A percentile compares a stretch with the other conserved stretches of the same genome.
Evolutionary conservation across 257 asterid genomes (phyloP).

Genomic region (Solanum acaule): DNA sequence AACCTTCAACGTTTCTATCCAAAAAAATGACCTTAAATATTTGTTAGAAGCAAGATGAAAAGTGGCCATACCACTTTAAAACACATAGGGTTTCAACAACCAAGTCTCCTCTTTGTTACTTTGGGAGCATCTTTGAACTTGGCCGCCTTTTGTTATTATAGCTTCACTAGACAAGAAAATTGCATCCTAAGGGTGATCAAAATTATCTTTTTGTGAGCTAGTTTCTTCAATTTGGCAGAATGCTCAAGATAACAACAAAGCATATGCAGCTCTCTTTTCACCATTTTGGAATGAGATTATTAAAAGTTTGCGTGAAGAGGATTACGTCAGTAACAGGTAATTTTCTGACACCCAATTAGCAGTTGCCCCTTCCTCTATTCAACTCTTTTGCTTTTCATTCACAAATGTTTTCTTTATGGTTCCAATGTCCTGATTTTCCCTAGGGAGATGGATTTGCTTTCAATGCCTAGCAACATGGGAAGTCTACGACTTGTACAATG

Average conservation of each 20-base stretch:
- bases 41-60: not conserved
- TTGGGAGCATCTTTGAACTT: not conserved
- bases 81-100: not conserved
- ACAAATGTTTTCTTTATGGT: not conserved
- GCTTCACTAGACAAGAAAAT: not conserved
- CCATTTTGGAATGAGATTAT: conserved; percentile 98
- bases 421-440: not conserved
- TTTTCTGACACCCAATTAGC: not conserved
- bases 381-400: not conserved
- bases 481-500: conserved; percentile 87
- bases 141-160: not conserved
- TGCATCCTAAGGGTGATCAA: not conserved
- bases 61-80: not conserved
- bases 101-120: not conserved
- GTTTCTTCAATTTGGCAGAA: conserved; percentile 25
- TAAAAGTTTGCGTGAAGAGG: conserved; percentile 96
- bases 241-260: conserved; percentile 59
- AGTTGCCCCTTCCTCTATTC: not conserved
- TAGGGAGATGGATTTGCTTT: conserved; percentile 98
- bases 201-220: not conserved
- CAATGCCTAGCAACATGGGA: conserved; percentile 95
- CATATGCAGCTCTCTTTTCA: conserved; percentile 73
- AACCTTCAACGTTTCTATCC: not conserved
- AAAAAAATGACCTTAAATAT: not conserved
- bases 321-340: conserved; percentile 84